A percentile compares a stretch with the other conserved stretches of the same genome.
These are phyloP conservation scores for Yamadazyma atmosphaerica DNA, from an alignment of 1,139 yeast genomes.

Conservation along the genomic window DNA sequence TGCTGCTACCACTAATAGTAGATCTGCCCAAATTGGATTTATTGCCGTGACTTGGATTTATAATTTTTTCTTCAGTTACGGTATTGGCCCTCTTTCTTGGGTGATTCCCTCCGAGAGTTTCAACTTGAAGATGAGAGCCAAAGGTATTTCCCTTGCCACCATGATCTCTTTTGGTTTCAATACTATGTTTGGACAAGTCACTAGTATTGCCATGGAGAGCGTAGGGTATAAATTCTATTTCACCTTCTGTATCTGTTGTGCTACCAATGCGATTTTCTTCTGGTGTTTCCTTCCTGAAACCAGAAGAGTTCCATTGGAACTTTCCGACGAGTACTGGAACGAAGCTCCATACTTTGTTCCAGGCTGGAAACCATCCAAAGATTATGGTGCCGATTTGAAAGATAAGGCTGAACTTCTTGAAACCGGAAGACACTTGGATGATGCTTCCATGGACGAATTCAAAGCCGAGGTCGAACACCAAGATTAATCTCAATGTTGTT, in stretches of 20 bases:
- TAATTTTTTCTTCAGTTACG: slow-evolving; percentile 26
- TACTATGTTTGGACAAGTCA: slow-evolving; percentile 36
- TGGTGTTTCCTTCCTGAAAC: slow-evolving; percentile 29
- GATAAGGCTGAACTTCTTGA: slow-evolving; percentile 14
- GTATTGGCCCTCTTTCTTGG: slow-evolving; percentile 37
- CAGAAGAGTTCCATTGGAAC: slow-evolving; percentile 23
- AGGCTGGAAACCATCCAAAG: slow-evolving; percentile 18
- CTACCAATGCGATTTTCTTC: slow-evolving; percentile 26
- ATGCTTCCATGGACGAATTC: slow-evolving; percentile 12
- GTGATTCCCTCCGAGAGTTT: slow-evolving; percentile 23
- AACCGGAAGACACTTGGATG: slow-evolving; percentile 14
- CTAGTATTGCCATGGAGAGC: slow-evolving; percentile 30
- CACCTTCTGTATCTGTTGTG: slow-evolving; percentile 22
- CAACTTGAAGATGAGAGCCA: slow-evolving; percentile 27
- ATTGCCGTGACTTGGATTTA: slow-evolving; percentile 40
- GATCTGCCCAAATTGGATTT: slow-evolving; percentile 18
- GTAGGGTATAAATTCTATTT: slow-evolving; percentile 15
- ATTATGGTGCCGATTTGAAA: slow-evolving; percentile 19
- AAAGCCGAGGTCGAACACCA: slow-evolving; percentile 16
- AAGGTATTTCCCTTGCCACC: slow-evolving; percentile 35
- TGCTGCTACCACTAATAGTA: slow-evolving; percentile 15
- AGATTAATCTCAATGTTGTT: slow-evolving; percentile 6
- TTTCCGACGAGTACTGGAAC: slow-evolving; percentile 23
- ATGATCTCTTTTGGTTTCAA: slow-evolving; percentile 29
- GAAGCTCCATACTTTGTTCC: slow-evolving; percentile 22